Conservation (phyloP, 805 yeast species). For the Blastobotrys peoriensis region DNA sequence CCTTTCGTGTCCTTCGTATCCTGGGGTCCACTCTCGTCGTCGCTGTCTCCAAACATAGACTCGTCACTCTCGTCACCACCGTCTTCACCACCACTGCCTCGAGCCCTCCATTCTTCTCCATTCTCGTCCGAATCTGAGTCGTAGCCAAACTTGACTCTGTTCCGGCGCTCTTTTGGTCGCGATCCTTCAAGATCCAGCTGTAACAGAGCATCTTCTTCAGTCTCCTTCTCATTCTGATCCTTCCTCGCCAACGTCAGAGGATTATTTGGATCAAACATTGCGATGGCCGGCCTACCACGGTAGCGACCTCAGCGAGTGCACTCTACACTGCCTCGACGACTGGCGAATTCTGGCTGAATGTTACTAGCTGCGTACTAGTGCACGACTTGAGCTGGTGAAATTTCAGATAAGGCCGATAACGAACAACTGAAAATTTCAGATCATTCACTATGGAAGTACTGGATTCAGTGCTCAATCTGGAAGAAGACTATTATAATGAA, state of each 20-base stretch:
- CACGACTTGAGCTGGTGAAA: too few species aligned
- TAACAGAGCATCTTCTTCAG: constrained; percentile 19
- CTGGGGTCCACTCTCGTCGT: constrained; percentile 14
- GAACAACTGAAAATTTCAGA: too few species aligned
- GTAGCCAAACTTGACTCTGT: constrained; percentile 14
- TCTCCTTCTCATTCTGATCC: constrained; percentile 11
- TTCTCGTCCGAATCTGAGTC: constrained; percentile 21
- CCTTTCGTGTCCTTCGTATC: constrained; percentile 10
- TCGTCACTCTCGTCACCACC: constrained; percentile 23
- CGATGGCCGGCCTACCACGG: neutral
- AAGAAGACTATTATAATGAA: constrained; percentile 52
- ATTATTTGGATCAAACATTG: constrained; percentile 21
- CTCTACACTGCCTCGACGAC: constrained; percentile 2
- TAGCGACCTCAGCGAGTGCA: neutral
- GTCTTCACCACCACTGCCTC: constrained; percentile 16
- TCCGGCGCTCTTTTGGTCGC: constrained; percentile 7
- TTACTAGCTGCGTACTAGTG: too few species aligned
- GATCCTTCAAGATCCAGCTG: constrained; percentile 21
- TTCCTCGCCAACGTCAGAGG: constrained; percentile 17
- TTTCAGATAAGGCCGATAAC: too few species aligned
- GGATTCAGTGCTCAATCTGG: constrained; percentile 55
- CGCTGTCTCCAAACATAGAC: constrained; percentile 23
- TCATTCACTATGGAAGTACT: constrained; percentile 26
- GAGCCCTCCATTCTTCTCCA: constrained; percentile 7
- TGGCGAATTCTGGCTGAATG: too few species aligned